A percentile compares a stretch with the other conserved stretches of the same genome.
phyloP scores from a whole-genome alignment of 768 basidiomycete genomes.

The Macrolepiota dolichaula region DNA sequence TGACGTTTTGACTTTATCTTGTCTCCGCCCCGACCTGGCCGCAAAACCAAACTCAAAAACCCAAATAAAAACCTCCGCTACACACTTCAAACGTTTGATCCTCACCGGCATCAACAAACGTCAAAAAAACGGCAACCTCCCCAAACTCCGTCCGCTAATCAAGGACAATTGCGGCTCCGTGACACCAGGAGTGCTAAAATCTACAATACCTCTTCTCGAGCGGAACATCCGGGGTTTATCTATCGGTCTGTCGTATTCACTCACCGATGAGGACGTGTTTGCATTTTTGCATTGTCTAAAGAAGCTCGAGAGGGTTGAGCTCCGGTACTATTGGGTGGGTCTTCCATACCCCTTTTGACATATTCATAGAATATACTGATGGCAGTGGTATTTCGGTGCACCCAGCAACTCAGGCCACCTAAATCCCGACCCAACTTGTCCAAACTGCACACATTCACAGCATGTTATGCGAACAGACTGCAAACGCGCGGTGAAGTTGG shows the following conservation, averaged over 20 bases:
- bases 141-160: neutral
- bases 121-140: neutral
- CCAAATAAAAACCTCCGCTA: too few relatives aligned
- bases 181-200: conserved; percentile 54
- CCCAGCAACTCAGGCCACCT: conserved; percentile 41
- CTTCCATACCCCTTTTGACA: neutral
- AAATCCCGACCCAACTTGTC: conserved; percentile 17
- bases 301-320: conserved; percentile 32
- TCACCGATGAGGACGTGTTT: conserved; percentile 52
- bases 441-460: conserved; percentile 23
- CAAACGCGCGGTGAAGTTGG: conserved; percentile 21
- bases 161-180: conserved; percentile 63
- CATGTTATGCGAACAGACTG: conserved; percentile 15
- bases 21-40: too few relatives aligned
- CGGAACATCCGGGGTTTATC: conserved; percentile 33
- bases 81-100: too few relatives aligned
- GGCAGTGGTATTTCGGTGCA: neutral
- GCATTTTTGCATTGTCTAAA: conserved; percentile 39
- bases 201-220: conserved; percentile 36
- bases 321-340: conserved; percentile 52
- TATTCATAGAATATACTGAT: neutral
- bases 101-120: neutral
- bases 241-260: conserved; percentile 57
- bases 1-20: neutral
- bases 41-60: too few relatives aligned